phyloP scores from a whole-genome alignment of 164 flowering plant genomes.

The Saururus chinensis region DNA sequence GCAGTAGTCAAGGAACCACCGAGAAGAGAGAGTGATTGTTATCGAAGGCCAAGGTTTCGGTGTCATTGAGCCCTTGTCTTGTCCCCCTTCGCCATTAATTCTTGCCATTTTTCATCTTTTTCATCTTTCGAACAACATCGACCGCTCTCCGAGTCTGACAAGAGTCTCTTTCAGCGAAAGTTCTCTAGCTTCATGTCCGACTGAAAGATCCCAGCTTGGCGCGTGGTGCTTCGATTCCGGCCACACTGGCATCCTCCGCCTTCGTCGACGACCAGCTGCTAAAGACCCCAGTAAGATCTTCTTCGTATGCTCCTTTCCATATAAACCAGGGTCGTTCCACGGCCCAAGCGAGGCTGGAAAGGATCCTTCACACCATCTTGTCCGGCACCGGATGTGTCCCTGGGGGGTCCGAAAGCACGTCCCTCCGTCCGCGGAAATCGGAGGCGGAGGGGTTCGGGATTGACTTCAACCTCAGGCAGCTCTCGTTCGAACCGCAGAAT shows the following conservation, averaged over 20 bases:
- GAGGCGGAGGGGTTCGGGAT: conserved; percentile 11
- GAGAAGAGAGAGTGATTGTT: too few species aligned
- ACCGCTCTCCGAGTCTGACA: too few species aligned
- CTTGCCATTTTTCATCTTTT: too few species aligned
- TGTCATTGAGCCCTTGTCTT: too few species aligned
- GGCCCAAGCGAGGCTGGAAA: conserved; percentile 23
- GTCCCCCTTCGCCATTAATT: too few species aligned
- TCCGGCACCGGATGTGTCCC: conserved; percentile 2
- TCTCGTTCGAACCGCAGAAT: not conserved
- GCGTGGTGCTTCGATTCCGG: too few species aligned
- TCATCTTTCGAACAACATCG: too few species aligned
- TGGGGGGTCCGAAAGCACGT: not conserved
- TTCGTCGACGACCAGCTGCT: not conserved
- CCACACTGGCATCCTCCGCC: conserved; percentile 9
- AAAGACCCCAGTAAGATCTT: conserved; percentile 7
- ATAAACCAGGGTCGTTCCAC: conserved; percentile 19
- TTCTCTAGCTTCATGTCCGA: too few species aligned
- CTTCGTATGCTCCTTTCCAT: not conserved
- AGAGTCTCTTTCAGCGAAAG: too few species aligned
- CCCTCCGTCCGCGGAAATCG: not conserved
- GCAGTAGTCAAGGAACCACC: too few species aligned
- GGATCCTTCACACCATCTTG: conserved; percentile 28
- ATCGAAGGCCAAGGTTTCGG: too few species aligned
- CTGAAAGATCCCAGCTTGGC: too few species aligned
- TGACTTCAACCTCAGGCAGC: conserved; percentile 30